Base-by-base conservation (phyloP, 83 land plant species). In the Picea abies region DNA sequence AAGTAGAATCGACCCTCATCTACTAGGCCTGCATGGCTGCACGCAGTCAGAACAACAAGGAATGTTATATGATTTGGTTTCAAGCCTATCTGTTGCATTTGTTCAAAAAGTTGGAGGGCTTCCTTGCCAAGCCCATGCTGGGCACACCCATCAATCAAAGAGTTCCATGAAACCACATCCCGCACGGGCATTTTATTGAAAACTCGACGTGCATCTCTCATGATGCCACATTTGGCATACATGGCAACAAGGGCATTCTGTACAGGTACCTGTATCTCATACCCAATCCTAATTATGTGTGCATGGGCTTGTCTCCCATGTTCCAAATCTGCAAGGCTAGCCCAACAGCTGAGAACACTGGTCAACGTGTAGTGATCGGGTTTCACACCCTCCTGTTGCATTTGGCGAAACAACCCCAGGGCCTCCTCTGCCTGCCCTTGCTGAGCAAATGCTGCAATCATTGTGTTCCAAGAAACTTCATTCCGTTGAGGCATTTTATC, bases 131-230 rank as follows among this genome's bases (percentile, higher is more conserved):
- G 6, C 17, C 83, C 76, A 78, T 84, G 82, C 37, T 22, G 25
- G 7, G 86, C 52, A 81, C 75, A 87, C 29, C 81, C 87, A 52
- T 60, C 76, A 52, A 86, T 86, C 87, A 87, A 80, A 5, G 85
- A 49, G 68, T 84, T 87, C 78, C 73, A 70, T 6, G 76, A 19
- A 71, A 65, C 79, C 29, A 76, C 83, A 44, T 76, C 82, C 37
- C 32, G 29, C 1, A 78, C 29, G 2, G 41, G 22, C 17, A 83
- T 47, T 16, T 19, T 19, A 1, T 76, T 2, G 8, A 87, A 84
- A 65, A 87, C 39, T 14, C 63, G 25, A 3, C 35, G 23, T 44
- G 88, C 88, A 14, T 26, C 6, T 11, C 47, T 22, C 1, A 52
- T 49, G 25, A n/a, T 22, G 25, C 47, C 56, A 44, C 79, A 11